Percentiles rank a stretch among this genome's conserved stretches.
phyloP scores from a whole-genome alignment of 495 filamentous ascomycete genomes.

The Penicillium daleae region DNA sequence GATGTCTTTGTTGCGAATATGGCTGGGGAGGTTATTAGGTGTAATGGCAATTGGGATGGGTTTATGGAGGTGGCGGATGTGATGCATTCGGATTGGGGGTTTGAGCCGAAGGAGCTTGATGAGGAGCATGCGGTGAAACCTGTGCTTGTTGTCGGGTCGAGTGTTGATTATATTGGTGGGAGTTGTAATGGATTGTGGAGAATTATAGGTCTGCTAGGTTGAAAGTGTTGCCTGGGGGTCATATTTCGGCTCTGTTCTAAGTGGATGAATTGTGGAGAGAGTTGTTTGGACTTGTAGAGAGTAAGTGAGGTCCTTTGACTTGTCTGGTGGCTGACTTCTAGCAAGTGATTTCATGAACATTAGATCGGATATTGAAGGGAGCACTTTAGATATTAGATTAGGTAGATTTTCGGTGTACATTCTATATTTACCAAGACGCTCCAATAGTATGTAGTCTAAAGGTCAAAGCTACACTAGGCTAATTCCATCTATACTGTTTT shows the following conservation, averaged over 20 bases:
- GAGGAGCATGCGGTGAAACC: slow-evolving; percentile 13
- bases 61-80: slow-evolving; percentile 15
- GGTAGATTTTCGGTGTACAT: no score
- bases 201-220: slow-evolving; percentile 9
- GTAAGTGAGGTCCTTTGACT: background rate
- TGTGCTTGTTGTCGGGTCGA: slow-evolving; percentile 11
- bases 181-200: slow-evolving; percentile 11
- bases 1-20: slow-evolving; percentile 5
- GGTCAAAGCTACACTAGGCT: no score
- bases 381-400: no score
- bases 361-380: no score
- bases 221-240: slow-evolving; percentile 11
- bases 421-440: no score
- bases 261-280: slow-evolving; percentile 14
- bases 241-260: slow-evolving; percentile 10
- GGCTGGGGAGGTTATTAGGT: slow-evolving; percentile 3
- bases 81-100: slow-evolving; percentile 16
- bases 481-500: no score
- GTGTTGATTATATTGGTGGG: slow-evolving; percentile 7
- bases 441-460: no score
- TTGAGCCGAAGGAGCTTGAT: slow-evolving; percentile 12
- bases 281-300: background rate
- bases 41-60: slow-evolving; percentile 11
- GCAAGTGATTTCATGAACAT: no score
- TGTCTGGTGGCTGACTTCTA: background rate